Evolutionary conservation across 495 filamentous ascomycete genomes (phyloP).

Genomic region (Podospora anserina): DNA sequence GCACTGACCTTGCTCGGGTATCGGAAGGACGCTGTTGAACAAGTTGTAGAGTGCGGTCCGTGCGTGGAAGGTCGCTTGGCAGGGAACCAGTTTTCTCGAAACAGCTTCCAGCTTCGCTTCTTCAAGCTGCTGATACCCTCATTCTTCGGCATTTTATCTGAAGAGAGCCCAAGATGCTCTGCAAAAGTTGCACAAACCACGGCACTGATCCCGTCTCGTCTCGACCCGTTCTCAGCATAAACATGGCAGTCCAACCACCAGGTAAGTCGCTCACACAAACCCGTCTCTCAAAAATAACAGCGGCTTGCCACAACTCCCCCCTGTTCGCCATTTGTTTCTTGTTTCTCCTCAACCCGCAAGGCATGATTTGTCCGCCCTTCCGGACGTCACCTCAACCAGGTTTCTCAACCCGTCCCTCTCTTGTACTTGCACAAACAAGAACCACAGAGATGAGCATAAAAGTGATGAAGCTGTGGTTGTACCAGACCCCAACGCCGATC

Average conservation of each 20-base stretch:
- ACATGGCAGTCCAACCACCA: background rate
- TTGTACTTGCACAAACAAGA: slow-evolving; percentile 13
- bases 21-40: slow-evolving; percentile 1
- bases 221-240: background rate
- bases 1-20: slow-evolving; percentile 4
- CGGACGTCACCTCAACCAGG: background rate
- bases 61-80: background rate
- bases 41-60: slow-evolving; percentile 1
- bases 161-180: no score
- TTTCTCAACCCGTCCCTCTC: background rate
- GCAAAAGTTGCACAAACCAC: background rate
- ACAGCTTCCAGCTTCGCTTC: background rate
- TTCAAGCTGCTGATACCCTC: background rate
- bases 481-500: slow-evolving; percentile 20
- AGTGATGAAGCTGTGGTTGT: slow-evolving; percentile 13
- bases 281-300: slow-evolving; percentile 12
- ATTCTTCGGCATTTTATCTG: background rate
- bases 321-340: background rate
- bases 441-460: slow-evolving; percentile 8
- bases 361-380: background rate
- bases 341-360: background rate
- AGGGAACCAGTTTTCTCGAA: background rate
- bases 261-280: background rate
- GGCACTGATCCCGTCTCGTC: background rate
- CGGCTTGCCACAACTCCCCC: no score